These are phyloP conservation scores for Podila clonocystis DNA, from an alignment of 192 early-diverging fungal species.

Conservation along the genomic window DNA sequence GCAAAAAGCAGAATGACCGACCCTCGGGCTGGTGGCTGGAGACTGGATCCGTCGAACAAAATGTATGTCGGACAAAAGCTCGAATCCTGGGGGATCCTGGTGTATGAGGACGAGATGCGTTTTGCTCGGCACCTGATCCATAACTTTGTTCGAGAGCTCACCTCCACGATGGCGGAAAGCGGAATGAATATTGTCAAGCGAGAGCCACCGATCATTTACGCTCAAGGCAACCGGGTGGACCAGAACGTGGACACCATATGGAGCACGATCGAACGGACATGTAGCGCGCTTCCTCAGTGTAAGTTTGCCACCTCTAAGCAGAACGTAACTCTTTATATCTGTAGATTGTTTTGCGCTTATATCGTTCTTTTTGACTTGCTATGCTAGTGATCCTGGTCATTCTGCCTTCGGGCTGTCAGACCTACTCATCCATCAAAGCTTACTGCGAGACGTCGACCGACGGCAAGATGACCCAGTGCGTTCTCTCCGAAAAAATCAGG, in stretches of 20 bases:
- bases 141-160: conserved; percentile 72
- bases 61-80: conserved; percentile 70
- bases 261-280: conserved; percentile 62
- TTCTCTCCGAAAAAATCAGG: conserved; percentile 47
- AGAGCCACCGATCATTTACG: conserved; percentile 50
- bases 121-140: conserved; percentile 51
- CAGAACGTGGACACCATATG: conserved; percentile 71
- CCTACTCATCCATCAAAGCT: conserved; percentile 29
- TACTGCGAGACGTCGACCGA: conserved; percentile 25
- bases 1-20: not conserved
- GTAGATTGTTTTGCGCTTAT: no score
- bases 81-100: conserved; percentile 76
- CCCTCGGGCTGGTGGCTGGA: conserved; percentile 26
- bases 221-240: conserved; percentile 18
- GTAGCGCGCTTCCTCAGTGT: conserved; percentile 40
- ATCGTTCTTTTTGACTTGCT: no score
- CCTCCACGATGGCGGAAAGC: conserved; percentile 68
- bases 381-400: conserved; percentile 45
- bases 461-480: conserved; percentile 48
- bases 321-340: no score
- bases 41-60: conserved; percentile 79
- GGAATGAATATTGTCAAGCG: conserved; percentile 49
- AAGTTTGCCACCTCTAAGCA: conserved; percentile 2
- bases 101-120: conserved; percentile 61
- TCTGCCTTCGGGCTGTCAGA: conserved; percentile 26